These are phyloP conservation scores for Selaginella moellendorffii DNA, from an alignment of 75 land plant species.

Conservation along the genomic window DNA sequence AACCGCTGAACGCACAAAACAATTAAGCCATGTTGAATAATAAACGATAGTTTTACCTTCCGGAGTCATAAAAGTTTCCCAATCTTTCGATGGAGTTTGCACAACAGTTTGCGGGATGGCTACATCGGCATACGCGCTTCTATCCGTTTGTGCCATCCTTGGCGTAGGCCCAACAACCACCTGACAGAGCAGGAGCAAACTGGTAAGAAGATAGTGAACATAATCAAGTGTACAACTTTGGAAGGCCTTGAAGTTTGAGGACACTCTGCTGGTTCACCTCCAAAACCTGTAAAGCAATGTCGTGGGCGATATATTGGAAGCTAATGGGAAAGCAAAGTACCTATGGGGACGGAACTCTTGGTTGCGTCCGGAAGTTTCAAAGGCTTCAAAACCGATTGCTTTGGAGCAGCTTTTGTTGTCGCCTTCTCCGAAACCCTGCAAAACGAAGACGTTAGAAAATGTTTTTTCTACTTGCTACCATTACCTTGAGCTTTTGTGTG, in stretches of 20 bases:
- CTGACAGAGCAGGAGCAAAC: neutral
- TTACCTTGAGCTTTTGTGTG: too few relatives aligned
- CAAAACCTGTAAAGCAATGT: conserved; percentile 25
- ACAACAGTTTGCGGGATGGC: neutral
- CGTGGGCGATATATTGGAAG: too few relatives aligned
- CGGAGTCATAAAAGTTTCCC: conserved; percentile 6
- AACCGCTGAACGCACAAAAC: conserved; percentile 13
- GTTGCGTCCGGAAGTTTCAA: neutral
- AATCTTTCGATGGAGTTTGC: neutral
- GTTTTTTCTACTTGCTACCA: too few relatives aligned
- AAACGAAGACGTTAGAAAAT: too few relatives aligned
- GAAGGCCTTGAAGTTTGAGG: conserved; percentile 21
- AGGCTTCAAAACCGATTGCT: neutral
- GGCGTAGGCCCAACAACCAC: conserved; percentile 8
- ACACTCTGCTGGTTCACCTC: conserved; percentile 22
- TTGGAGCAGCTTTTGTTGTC: too few relatives aligned
- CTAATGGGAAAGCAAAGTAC: neutral
- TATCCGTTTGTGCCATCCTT: conserved; percentile 20
- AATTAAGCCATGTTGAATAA: neutral
- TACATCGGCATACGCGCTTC: conserved; percentile 10
- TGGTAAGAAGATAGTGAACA: neutral
- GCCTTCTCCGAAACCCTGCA: too few relatives aligned
- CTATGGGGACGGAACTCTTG: neutral
- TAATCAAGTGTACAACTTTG: conserved; percentile 13
- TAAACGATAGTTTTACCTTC: conserved; percentile 11